Percentiles rank a stretch among this genome's conserved stretches.
These are phyloP conservation scores for Picea abies DNA, from an alignment of 83 land plant species.

Conservation along the genomic window DNA sequence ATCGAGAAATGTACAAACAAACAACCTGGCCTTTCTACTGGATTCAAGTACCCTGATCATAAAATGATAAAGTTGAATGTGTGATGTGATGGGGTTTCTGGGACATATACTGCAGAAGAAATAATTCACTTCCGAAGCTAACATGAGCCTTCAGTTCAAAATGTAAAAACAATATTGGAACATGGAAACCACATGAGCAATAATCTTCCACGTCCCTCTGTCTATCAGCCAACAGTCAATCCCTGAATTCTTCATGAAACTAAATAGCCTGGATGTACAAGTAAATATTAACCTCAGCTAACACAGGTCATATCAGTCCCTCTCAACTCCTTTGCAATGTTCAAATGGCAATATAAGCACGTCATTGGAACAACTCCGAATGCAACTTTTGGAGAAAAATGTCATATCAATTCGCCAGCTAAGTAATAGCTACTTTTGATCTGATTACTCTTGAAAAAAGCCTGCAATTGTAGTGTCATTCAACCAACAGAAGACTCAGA, in stretches of 20 bases:
- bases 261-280: conserved; percentile 1
- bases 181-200: neutral
- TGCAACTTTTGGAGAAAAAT: conserved; percentile 14
- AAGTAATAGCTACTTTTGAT: conserved; percentile 21
- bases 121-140: neutral
- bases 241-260: neutral
- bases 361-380: conserved; percentile 10
- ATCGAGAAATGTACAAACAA: neutral
- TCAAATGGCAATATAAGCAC: conserved; percentile 14
- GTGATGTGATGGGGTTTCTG: neutral
- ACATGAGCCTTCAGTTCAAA: neutral
- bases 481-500: conserved; percentile 17
- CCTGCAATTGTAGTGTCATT: conserved; percentile 19
- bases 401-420: conserved; percentile 16
- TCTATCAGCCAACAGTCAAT: conserved; percentile 3
- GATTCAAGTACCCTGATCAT: neutral
- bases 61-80: neutral
- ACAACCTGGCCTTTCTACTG: neutral
- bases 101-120: neutral
- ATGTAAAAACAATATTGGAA: neutral
- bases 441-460: conserved; percentile 18
- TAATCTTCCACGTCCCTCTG: neutral
- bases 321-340: conserved; percentile 14
- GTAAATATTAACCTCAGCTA: conserved; percentile 3
- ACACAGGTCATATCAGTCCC: conserved; percentile 1